Base-by-base conservation (phyloP, 192 early-diverging fungal genomes). In the Backusella liffmaniae region DNA sequence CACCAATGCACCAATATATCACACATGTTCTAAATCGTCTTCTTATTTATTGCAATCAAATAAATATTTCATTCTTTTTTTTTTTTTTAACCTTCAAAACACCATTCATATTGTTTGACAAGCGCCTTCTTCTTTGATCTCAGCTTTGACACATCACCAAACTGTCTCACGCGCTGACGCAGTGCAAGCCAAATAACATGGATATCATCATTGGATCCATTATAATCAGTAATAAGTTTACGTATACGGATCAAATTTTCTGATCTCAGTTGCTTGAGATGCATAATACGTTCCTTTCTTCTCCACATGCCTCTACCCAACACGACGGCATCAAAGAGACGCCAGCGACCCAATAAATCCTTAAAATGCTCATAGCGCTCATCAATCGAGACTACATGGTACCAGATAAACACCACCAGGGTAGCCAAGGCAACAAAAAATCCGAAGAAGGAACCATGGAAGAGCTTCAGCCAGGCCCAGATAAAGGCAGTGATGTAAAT, bases 351-450 rank as follows among this genome's bases (percentile, higher is more conserved):
- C 21, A 74, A 18, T 1, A 83, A n/a, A 37, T 83, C 82, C 69
- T 83, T 83, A 46, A 73, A 83, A 9, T 73, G 66, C 29, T 74
- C 82, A 44, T 84, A 84, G 18, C 80, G 69, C 18, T 80, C 73
- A 46, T 84, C 84, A 16, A 83, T 82, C 0, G 77, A 77, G 3
- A 76, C 75, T 41, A 78, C 73, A 72, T 86, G 85, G 53, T 86
- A 86, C 85, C 85, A 86, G 21, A 79, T 76, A 49, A 86, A 84
- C 2, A 82, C 77, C 5, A 46, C 51, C 10, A 82, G 65, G 0
- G 76, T 76, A 3, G 73, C 70, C n/a, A 73, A 37, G 0, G 80
- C 73, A 1, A 82, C 44, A 29, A 84, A 62, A 8, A 84, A 70
- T 0, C 85, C 85, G 41, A 77, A 74, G 39, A 80, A 84, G 5